These are phyloP conservation scores for Hydnum rufescens DNA, from an alignment of 768 basidiomycete species.

Conservation along the genomic window DNA sequence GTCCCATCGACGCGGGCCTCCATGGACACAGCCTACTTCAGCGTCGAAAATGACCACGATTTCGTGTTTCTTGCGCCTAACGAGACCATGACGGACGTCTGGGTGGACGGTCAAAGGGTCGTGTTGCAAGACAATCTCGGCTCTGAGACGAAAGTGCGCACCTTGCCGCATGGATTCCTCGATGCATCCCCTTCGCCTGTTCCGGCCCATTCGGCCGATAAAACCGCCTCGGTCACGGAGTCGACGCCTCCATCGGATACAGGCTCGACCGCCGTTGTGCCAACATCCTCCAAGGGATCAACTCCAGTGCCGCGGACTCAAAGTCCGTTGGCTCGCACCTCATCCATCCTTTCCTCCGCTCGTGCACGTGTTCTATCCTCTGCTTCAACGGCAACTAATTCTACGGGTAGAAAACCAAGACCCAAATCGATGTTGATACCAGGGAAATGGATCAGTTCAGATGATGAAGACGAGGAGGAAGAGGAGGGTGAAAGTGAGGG, in stretches of 20 bases:
- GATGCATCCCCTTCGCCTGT: neutral
- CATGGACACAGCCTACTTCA: neutral
- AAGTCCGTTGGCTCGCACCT: neutral
- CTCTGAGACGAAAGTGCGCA: neutral
- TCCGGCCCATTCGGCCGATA: neutral
- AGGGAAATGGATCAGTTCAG: neutral
- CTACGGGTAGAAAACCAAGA: neutral
- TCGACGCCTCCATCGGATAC: neutral
- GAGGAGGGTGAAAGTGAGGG: neutral
- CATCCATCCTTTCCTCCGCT: neutral
- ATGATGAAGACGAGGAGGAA: conserved; percentile 2
- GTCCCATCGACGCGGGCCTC: neutral
- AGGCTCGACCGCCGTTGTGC: neutral
- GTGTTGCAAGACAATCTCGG: neutral
- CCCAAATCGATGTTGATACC: neutral
- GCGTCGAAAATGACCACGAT: neutral
- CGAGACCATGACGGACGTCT: neutral
- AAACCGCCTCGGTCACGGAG: neutral
- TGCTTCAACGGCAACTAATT: neutral
- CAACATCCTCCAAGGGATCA: neutral
- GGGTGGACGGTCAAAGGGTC: neutral
- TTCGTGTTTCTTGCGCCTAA: neutral
- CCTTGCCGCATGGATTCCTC: neutral
- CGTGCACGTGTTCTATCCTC: neutral
- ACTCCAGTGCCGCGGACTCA: neutral